Evolutionary conservation across 768 basidiomycete species (phyloP), one percentile per base, ranked within the genome.

Genomic region (Kwoniella dendrophila): DNA sequence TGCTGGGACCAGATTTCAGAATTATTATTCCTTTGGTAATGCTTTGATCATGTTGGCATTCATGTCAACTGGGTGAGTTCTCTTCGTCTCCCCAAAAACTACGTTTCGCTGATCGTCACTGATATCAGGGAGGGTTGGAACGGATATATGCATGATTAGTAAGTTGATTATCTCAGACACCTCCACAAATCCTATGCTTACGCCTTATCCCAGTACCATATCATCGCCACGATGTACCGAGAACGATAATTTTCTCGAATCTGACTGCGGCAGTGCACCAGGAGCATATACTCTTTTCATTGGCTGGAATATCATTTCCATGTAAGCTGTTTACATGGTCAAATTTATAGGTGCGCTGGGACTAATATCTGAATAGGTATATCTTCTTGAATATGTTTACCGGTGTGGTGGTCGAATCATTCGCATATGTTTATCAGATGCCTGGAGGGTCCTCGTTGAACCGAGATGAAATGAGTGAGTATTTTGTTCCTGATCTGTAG

Each of bases 111-210:
- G 20, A 50, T 8, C 24, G 38, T 59, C 40, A 59, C 26, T 20
- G 7, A 16, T 14, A 24, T 6, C 66, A 93, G 93, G 8, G 94
- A 97, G 78, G 91, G 87, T 0, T 98, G 95, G 95, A 97, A 97
- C 75, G 86, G 88, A 69, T 96, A 88, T 77, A 97, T 97, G 95
- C 94, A 97, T 75, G 90, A 97, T 80, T 95, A 86, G 90, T 93
- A 76, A 73, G 88, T 80, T 5, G 32, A n/a, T 7, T 11, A 27
- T 8, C 59, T 14, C 16, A 8, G 27, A 16, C 14, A 12, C 5
- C 30, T 2, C 14, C 38, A 14, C 30, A 10, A 10, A 8, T 32
- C 11, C 3, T 14, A 32, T 10, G 27, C 22, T 36, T 14, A 33
- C 27, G 11, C 38, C 7, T 41, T 32, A 32, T 27, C 11, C 14